phyloP scores from a whole-genome alignment of 148 eudicot genomes.

The Vaccinium darrowii region DNA sequence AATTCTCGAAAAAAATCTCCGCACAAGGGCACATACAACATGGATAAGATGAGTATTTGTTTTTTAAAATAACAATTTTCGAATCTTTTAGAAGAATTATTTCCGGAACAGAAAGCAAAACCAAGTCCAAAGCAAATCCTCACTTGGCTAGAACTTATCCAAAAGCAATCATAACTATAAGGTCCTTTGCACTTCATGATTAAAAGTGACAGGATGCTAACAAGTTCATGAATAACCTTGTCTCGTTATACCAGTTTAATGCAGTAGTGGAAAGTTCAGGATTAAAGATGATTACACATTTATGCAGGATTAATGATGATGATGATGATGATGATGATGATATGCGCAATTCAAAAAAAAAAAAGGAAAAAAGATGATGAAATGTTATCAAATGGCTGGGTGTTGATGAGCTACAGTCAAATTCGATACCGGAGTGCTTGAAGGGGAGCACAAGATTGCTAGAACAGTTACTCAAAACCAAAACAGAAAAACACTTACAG shows the following conservation, averaged over 20 bases:
- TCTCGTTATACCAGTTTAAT: not conserved
- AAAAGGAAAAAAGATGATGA: not conserved
- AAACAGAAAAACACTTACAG: constrained; percentile 45
- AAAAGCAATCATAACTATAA: constrained; percentile 1
- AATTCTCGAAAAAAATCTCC: not conserved
- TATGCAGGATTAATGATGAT: not conserved
- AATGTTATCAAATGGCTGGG: not conserved
- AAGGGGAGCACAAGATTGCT: not conserved
- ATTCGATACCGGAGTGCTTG: not conserved
- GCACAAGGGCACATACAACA: not conserved
- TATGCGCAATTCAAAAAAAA: too few species aligned
- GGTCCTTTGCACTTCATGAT: not conserved
- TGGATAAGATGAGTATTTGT: not conserved
- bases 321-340: not conserved
- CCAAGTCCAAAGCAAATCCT: not conserved
- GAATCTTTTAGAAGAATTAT: not conserved
- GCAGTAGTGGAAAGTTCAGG: not conserved
- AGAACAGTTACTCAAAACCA: not conserved
- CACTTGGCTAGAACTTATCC: not conserved
- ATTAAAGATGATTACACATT: not conserved
- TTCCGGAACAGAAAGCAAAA: not conserved
- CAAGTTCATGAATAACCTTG: constrained; percentile 1
- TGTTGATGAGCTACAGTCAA: not conserved
- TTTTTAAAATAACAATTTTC: not conserved
- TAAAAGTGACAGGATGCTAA: not conserved